Evolutionary conservation across 441 rosid genomes (phyloP).

Genomic region (Eutrema salsugineum): DNA sequence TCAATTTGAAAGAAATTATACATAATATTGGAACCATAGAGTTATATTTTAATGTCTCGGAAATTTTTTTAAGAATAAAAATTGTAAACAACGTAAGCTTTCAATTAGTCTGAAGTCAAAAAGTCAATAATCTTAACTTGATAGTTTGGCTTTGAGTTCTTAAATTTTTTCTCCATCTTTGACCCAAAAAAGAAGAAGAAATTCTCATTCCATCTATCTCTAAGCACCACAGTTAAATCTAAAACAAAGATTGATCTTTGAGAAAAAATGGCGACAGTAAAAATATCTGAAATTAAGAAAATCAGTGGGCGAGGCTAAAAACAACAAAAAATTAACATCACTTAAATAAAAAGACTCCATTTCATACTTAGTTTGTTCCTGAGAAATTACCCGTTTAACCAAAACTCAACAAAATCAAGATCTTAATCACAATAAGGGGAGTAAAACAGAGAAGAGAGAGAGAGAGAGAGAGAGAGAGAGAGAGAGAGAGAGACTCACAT

Average conservation of each 20-base stretch:
- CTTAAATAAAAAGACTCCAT: not conserved
- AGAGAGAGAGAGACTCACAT: conserved; percentile 18
- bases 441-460: not conserved
- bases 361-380: not conserved
- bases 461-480: not conserved
- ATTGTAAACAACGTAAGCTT: not conserved
- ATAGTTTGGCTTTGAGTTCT: conserved; percentile 1
- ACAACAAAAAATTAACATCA: not conserved
- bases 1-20: not conserved
- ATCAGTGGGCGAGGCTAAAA: not conserved
- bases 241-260: not conserved
- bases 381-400: not conserved
- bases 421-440: not conserved
- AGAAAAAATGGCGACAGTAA: not conserved
- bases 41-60: not conserved
- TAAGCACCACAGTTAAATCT: not conserved
- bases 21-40: not conserved
- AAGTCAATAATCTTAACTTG: conserved; percentile 4
- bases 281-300: not conserved
- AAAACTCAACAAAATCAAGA: conserved; percentile 9
- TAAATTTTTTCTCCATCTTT: not conserved
- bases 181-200: no score
- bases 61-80: not conserved
- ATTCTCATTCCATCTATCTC: not conserved
- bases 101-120: not conserved